Percentiles rank a stretch among this genome's conserved stretches.
Conservation (phyloP, 495 filamentous ascomycete genomes). For the Talaromyces wortmannii region DNA sequence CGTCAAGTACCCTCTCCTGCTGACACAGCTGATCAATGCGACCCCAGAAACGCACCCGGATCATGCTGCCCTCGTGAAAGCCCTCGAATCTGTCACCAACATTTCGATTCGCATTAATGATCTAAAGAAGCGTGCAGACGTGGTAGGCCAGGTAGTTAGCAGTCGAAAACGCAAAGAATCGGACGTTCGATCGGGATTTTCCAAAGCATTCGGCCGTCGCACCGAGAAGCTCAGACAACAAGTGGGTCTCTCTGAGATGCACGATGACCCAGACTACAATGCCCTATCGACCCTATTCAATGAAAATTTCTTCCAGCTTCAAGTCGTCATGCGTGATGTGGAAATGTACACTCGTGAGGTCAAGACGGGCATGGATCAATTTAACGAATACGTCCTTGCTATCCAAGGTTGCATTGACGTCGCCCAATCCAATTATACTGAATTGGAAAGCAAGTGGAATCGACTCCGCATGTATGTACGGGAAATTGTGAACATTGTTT, state of each 20-base stretch:
- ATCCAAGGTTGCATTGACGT: slow-evolving; percentile 62
- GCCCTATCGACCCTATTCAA: slow-evolving; percentile 70
- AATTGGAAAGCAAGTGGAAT: slow-evolving; percentile 88
- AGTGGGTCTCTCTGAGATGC: slow-evolving; percentile 54
- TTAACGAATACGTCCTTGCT: slow-evolving; percentile 59
- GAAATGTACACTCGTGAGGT: slow-evolving; percentile 75
- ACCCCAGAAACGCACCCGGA: slow-evolving; percentile 84
- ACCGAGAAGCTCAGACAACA: slow-evolving; percentile 72
- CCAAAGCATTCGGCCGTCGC: slow-evolving; percentile 79
- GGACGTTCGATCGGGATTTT: slow-evolving; percentile 73
- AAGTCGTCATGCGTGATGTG: slow-evolving; percentile 84
- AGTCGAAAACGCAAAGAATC: slow-evolving; percentile 84
- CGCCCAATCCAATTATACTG: slow-evolving; percentile 56
- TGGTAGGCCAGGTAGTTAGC: slow-evolving; percentile 78
- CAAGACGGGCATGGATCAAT: slow-evolving; percentile 62
- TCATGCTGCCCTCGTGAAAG: slow-evolving; percentile 54
- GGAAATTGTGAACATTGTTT: slow-evolving; percentile 68
- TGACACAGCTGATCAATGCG: slow-evolving; percentile 67
- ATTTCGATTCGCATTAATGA: slow-evolving; percentile 85
- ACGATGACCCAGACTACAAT: slow-evolving; percentile 75
- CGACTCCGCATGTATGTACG: slow-evolving; percentile 73
- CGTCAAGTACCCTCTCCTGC: slow-evolving; percentile 82
- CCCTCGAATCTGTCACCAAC: slow-evolving; percentile 56
- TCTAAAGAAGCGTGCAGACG: slow-evolving; percentile 81
- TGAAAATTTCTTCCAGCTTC: slow-evolving; percentile 82